Evolutionary conservation across 345 rosid genomes (phyloP), one percentile per base, ranked within the genome.

Genomic region (Gossypium arboreum): DNA sequence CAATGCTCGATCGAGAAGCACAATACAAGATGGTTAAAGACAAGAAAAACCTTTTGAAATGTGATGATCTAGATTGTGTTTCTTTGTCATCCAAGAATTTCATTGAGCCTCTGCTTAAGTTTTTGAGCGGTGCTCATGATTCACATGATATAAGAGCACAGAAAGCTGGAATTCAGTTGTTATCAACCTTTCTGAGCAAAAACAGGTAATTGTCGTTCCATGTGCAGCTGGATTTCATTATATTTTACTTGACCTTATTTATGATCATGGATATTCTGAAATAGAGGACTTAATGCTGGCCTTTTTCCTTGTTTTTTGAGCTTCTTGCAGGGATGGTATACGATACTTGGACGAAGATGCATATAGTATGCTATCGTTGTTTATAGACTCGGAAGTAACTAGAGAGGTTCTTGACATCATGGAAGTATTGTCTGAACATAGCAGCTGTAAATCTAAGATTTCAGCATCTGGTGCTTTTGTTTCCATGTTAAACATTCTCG

Each of bases 21-120:
- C 91, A 90, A 80, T 82, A 84, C 79, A 85, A 84, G 75, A 55
- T 84, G 74, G 75, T 92, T 41, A 86, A 88, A 83, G 86, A 86
- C 73, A 81, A 84, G 62, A 84, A 76, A 76, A 81, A 47, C 22
- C 78, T 15, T 43, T 77, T 88, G 80, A 80, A 84, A 71, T 52
- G 41, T 47, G 73, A 83, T 68, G 73, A 79, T 77, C 81, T 58
- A 68, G 82, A 75, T 76, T 82, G 73, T 73, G 73, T 61, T 82
- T 83, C 70, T 29, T 52, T 84, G 76, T 83, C 94, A 65, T 78
- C 85, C 16, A 78, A 75, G 65, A 79, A 86, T 68, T 86, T 84
- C 86, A 82, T 90, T 70, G 83, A 82, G 52, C 89, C 90, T 65
- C 78, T 94, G 44, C 18, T 85, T 73, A 73, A 68, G 52, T 91